phyloP scores from a whole-genome alignment of 1,284 basidiomycete species.

The Amylostereum chailletii region DNA sequence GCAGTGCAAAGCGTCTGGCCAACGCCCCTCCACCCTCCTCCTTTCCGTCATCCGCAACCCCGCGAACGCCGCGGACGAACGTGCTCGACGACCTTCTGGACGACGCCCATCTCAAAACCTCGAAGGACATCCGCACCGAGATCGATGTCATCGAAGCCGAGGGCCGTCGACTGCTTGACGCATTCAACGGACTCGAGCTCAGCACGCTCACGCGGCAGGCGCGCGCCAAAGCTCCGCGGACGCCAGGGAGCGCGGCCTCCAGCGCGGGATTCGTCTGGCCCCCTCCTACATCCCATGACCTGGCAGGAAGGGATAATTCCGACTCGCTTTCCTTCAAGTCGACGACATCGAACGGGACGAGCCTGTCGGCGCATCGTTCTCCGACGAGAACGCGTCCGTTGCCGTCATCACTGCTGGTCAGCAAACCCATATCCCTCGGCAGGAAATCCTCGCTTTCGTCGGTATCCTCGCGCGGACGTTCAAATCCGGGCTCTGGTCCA shows the following conservation, averaged over 20 bases:
- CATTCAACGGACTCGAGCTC: conserved; percentile 68
- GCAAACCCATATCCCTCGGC: conserved; percentile 17
- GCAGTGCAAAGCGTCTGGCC: conserved; percentile 34
- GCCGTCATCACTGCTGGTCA: conserved; percentile 17
- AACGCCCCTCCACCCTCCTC: conserved; percentile 25
- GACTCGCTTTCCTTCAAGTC: conserved; percentile 35
- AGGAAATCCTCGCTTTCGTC: conserved; percentile 45
- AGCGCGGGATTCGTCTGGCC: no score
- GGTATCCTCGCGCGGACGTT: conserved; percentile 31
- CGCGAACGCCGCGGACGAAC: conserved; percentile 19
- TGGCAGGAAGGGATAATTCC: conserved; percentile 8
- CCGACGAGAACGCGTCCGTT: conserved; percentile 25
- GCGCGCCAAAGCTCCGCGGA: conserved; percentile 7
- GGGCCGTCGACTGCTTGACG: conserved; percentile 57
- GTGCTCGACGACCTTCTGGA: conserved; percentile 34
- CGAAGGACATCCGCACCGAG: conserved; percentile 53
- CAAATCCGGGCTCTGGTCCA: conserved; percentile 10
- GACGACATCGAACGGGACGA: conserved; percentile 38
- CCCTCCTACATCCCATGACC: no score
- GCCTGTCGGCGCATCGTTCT: conserved; percentile 27
- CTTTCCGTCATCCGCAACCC: conserved; percentile 44
- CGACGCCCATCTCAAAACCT: conserved; percentile 46
- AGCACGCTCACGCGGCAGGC: conserved; percentile 45
- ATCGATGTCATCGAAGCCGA: conserved; percentile 62
- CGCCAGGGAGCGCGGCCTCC: conserved; percentile 2